A percentile compares a stretch with the other conserved stretches of the same genome.
Evolutionary conservation across 2,329 filamentous ascomycete species (phyloP).

Genomic region (Aspergillus nomiae): DNA sequence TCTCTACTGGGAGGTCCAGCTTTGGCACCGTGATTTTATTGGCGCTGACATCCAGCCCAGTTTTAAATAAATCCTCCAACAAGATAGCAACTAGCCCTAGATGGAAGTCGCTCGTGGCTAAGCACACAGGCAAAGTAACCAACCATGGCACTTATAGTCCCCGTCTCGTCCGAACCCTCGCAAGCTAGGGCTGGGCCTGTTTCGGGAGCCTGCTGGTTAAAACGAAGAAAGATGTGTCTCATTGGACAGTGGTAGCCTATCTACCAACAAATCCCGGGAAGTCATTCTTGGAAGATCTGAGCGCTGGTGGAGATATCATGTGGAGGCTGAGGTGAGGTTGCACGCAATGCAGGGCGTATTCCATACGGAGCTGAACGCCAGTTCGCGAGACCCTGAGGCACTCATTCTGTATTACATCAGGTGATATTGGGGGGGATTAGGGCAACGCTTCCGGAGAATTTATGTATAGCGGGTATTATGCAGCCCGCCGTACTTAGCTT

Average conservation of each 20-base stretch:
- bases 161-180: neutral
- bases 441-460: neutral
- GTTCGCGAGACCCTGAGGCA: neutral
- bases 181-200: neutral
- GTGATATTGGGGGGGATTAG: neutral
- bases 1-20: too few relatives aligned
- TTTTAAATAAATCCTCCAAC: neutral
- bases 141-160: neutral
- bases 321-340: neutral
- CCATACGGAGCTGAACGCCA: neutral
- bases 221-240: neutral
- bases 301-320: neutral
- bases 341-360: neutral
- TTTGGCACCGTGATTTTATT: neutral
- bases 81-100: too few relatives aligned
- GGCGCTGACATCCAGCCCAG: neutral
- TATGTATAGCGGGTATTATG: neutral
- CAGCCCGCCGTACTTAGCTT: too few relatives aligned
- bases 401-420: neutral
- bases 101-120: neutral
- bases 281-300: too few relatives aligned
- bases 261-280: neutral
- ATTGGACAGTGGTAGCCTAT: too few relatives aligned
- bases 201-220: neutral
- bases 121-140: neutral